Percentiles rank a stretch among this genome's conserved stretches.
These are phyloP conservation scores for Elsinoe ampelina DNA, from an alignment of 2,329 filamentous ascomycete genomes.

Conservation along the genomic window DNA sequence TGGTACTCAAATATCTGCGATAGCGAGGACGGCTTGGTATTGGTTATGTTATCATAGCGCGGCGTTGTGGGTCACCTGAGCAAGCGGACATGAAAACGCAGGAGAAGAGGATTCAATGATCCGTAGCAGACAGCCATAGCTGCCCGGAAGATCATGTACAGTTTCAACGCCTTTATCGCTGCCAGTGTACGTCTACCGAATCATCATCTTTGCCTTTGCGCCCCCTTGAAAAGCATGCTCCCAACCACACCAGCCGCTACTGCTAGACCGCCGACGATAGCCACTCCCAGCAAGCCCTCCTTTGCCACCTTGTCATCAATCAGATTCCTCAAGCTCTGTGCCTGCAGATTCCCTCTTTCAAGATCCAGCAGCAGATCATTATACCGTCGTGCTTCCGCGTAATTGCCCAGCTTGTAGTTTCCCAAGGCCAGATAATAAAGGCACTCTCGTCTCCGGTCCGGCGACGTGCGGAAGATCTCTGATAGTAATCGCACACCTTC, in stretches of 20 bases:
- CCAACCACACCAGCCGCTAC: constrained; percentile 90
- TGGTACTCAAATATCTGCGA: constrained; percentile 76
- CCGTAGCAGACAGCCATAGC: not conserved
- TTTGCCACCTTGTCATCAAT: constrained; percentile 95
- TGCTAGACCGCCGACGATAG: constrained; percentile 86
- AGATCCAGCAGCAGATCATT: constrained; percentile 87
- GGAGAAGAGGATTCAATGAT: not conserved
- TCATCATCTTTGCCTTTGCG: constrained; percentile 45
- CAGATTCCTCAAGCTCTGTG: constrained; percentile 70
- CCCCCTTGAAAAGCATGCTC: constrained; percentile 70
- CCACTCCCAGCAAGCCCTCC: constrained; percentile 88
- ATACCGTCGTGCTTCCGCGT: constrained; percentile 85
- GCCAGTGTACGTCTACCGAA: not conserved
- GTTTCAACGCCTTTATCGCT: not conserved
- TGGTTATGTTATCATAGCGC: not conserved
- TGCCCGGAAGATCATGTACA: not conserved
- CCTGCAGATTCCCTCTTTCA: constrained; percentile 86
- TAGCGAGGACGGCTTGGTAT: constrained; percentile 33
- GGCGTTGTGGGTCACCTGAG: not conserved
- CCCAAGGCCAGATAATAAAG: constrained; percentile 96
- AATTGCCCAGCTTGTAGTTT: constrained; percentile 98
- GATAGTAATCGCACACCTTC: constrained; percentile 86
- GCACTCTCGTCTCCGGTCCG: constrained; percentile 90
- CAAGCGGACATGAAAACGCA: not conserved
- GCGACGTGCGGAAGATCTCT: constrained; percentile 90